Evolutionary conservation across 2,329 filamentous ascomycete genomes (phyloP).

Genomic region (Albifimbria verrucaria): DNA sequence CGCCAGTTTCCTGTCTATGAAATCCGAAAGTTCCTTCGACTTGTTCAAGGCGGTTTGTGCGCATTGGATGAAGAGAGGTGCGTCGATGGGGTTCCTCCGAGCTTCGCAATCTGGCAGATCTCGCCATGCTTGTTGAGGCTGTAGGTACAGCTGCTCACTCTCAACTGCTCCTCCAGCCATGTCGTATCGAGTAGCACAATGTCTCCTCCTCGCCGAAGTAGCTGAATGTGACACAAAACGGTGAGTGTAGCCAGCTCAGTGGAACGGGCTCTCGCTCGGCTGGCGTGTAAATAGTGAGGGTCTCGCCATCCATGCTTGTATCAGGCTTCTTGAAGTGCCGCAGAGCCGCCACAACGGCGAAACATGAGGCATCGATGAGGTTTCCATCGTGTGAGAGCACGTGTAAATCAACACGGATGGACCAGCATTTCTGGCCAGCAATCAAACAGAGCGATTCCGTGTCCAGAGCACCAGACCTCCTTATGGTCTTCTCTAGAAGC

Average conservation of each 20-base stretch:
- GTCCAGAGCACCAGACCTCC: conserved; percentile 86
- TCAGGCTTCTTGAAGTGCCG: conserved; percentile 91
- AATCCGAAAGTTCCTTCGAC: conserved; percentile 72
- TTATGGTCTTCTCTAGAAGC: conserved; percentile 89
- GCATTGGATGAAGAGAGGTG: conserved; percentile 72
- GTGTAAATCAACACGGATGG: conserved; percentile 86
- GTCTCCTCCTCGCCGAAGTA: conserved; percentile 72
- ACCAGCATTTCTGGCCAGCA: conserved; percentile 88
- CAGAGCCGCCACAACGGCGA: conserved; percentile 82
- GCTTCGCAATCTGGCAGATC: conserved; percentile 87
- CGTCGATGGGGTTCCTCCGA: conserved; percentile 81
- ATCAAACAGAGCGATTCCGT: conserved; percentile 94
- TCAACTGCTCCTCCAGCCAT: conserved; percentile 71
- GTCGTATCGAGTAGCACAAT: conserved; percentile 67
- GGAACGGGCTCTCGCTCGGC: conserved; percentile 88
- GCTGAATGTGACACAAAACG: conserved; percentile 86
- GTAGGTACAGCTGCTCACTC: conserved; percentile 71
- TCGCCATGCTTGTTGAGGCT: conserved; percentile 88
- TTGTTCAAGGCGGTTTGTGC: conserved; percentile 71
- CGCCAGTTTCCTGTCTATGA: conserved; percentile 70
- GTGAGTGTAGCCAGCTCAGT: conserved; percentile 86
- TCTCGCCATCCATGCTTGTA: conserved; percentile 79
- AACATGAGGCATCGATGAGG: conserved; percentile 79
- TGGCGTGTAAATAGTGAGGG: conserved; percentile 77
- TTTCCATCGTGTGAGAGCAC: conserved; percentile 89